A percentile compares a stretch with the other conserved stretches of the same genome.
Evolutionary conservation across 768 basidiomycete genomes (phyloP).

Genomic region (Macrolepiota albuminosa): DNA sequence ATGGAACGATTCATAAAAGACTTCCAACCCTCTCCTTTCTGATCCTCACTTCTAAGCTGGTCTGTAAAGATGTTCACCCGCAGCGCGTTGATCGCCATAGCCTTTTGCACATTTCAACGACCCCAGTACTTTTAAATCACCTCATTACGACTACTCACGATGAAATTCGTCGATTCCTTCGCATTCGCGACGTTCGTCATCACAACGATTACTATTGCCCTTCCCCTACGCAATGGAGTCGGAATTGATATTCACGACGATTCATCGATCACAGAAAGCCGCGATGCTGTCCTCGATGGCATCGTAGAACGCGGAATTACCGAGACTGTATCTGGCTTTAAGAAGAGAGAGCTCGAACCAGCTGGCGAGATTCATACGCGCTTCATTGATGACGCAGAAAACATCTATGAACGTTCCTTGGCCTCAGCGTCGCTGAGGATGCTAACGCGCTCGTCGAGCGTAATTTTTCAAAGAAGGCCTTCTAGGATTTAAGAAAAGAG

Average conservation of each 20-base stretch:
- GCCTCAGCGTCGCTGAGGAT: not conserved
- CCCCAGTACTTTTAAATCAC: not conserved
- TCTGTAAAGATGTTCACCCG: conserved; percentile 9
- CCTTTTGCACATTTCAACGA: conserved; percentile 1
- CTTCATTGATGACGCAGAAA: conserved; percentile 1
- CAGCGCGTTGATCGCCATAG: conserved; percentile 15
- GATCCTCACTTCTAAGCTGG: conserved; percentile 14
- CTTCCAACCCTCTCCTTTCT: not conserved
- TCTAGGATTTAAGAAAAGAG: not conserved
- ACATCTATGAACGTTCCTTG: not conserved
- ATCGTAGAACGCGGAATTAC: not conserved
- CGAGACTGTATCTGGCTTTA: not conserved
- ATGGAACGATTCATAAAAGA: conserved; percentile 1
- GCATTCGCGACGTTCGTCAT: conserved; percentile 2
- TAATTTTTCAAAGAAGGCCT: not conserved
- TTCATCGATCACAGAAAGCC: not conserved
- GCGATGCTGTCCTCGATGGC: not conserved
- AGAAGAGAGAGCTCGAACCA: not conserved
- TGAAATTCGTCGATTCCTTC: conserved; percentile 8
- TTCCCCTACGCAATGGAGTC: conserved; percentile 1
- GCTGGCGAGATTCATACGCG: not conserved
- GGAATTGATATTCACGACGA: conserved; percentile 1
- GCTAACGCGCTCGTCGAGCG: not conserved
- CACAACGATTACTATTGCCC: conserved; percentile 3
- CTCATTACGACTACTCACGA: not conserved